Evolutionary conservation across 208 protist species (phyloP).

Genomic region (Crithidia brevicula): DNA sequence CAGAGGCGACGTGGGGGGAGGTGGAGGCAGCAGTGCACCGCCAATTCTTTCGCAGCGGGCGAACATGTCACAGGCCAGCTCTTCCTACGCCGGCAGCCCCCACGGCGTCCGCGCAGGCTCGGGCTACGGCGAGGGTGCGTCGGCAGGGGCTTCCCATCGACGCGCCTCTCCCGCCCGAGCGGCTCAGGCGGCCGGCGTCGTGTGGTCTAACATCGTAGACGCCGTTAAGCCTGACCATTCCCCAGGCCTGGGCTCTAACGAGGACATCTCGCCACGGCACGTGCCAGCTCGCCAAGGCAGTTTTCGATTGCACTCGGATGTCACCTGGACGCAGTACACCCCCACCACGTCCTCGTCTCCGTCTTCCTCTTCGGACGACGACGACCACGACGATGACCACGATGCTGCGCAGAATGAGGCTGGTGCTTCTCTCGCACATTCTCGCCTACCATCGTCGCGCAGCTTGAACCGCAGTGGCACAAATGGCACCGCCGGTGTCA

Average conservation of each 20-base stretch:
- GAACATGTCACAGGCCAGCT: constrained; percentile 13
- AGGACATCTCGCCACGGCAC: constrained; percentile 4
- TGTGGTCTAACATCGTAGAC: too few species aligned
- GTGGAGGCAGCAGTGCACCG: neutral
- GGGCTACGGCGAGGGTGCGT: constrained; percentile 10
- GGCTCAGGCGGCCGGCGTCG: too few species aligned
- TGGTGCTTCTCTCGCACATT: constrained; percentile 5
- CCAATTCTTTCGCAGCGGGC: neutral
- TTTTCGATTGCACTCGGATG: constrained; percentile 28
- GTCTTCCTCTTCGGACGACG: constrained; percentile 4
- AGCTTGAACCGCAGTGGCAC: neutral
- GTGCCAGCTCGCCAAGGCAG: constrained; percentile 13
- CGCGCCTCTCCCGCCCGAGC: neutral
- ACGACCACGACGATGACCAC: constrained; percentile 3
- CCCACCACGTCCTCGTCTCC: constrained; percentile 14
- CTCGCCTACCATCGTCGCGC: constrained; percentile 1
- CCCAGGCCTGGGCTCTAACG: neutral
- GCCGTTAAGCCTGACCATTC: too few species aligned
- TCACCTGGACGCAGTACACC: constrained; percentile 37
- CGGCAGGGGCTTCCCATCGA: neutral
- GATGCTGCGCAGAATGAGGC: neutral
- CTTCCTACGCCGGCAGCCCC: constrained; percentile 10
- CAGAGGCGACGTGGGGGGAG: neutral
- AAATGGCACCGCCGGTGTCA: neutral
- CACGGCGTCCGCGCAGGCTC: neutral